A percentile compares a stretch with the other conserved stretches of the same genome.
These are phyloP conservation scores for Tetradesmus obliquus DNA, from an alignment of 139 green algal species.

Conservation along the genomic window DNA sequence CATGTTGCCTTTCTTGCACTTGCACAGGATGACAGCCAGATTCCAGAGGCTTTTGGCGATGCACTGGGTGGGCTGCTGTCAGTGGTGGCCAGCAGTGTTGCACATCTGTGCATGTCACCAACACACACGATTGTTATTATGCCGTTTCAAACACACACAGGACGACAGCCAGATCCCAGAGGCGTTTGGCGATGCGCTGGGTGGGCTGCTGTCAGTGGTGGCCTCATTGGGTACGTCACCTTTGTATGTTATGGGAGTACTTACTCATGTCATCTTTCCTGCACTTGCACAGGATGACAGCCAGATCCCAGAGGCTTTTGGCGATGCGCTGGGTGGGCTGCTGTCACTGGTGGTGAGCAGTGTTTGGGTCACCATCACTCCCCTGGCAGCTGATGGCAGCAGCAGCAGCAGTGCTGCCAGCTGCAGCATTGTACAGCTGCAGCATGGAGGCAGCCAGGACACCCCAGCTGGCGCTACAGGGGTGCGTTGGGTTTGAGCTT, in stretches of 20 bases:
- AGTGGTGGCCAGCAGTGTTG: conserved; percentile 58
- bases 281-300: background rate
- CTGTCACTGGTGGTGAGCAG: conserved; percentile 57
- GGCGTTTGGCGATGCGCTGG: conserved; percentile 52
- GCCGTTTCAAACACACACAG: background rate
- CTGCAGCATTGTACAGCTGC: background rate
- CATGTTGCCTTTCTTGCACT: no score
- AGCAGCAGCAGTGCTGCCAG: background rate
- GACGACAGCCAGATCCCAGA: conserved; percentile 4
- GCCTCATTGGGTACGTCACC: conserved; percentile 45
- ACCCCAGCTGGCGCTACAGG: no score
- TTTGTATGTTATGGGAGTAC: no score
- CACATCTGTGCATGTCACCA: no score
- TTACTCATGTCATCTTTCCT: no score
- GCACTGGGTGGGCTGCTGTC: conserved; percentile 62
- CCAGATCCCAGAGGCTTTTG: conserved; percentile 39
- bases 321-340: conserved; percentile 59
- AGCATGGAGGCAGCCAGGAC: background rate
- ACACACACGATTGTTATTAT: no score
- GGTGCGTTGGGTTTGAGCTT: background rate
- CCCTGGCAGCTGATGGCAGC: background rate
- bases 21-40: background rate
- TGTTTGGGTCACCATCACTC: conserved; percentile 39
- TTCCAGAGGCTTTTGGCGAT: conserved; percentile 44
- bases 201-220: conserved; percentile 58